Percentiles rank a stretch among this genome's conserved stretches.
Evolutionary conservation across 768 basidiomycete genomes (phyloP).

Genomic region (Sutorius australiensis): DNA sequence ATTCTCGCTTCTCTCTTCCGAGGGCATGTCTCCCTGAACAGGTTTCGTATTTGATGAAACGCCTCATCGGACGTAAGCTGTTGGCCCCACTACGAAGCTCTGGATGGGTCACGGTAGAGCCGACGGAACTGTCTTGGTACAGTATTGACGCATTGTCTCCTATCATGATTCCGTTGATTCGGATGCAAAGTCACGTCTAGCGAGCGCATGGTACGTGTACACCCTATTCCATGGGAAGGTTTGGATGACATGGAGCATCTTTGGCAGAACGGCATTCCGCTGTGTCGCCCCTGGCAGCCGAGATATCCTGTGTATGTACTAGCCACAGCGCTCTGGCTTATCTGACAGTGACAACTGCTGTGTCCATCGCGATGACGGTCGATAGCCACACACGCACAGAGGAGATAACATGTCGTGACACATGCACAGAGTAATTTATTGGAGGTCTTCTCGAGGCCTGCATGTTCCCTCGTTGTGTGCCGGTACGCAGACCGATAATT

Average conservation of each 20-base stretch:
- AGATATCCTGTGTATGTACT: not conserved
- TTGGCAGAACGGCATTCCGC: conserved; percentile 5
- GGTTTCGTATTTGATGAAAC: conserved; percentile 1
- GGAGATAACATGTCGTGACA: not conserved
- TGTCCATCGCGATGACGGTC: not conserved
- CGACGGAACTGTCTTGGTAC: not conserved
- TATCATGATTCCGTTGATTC: not conserved
- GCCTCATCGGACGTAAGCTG: conserved; percentile 6
- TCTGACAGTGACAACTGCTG: not conserved
- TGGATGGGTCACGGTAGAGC: not conserved
- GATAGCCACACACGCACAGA: not conserved
- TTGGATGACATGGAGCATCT: not conserved
- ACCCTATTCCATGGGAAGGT: not conserved
- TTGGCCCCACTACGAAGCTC: not conserved
- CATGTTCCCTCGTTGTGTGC: conserved; percentile 1
- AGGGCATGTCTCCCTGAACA: not conserved
- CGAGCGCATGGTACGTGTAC: not conserved
- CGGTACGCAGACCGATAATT: not conserved
- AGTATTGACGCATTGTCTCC: not conserved
- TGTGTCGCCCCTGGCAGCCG: not conserved
- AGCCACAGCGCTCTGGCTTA: not conserved
- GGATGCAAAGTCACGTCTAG: not conserved
- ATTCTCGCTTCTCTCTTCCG: conserved; percentile 1
- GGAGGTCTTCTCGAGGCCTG: conserved; percentile 2
- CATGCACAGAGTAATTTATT: not conserved